Conservation (phyloP, 2,329 filamentous ascomycete genomes). For the Aphanocladium album region DNA sequence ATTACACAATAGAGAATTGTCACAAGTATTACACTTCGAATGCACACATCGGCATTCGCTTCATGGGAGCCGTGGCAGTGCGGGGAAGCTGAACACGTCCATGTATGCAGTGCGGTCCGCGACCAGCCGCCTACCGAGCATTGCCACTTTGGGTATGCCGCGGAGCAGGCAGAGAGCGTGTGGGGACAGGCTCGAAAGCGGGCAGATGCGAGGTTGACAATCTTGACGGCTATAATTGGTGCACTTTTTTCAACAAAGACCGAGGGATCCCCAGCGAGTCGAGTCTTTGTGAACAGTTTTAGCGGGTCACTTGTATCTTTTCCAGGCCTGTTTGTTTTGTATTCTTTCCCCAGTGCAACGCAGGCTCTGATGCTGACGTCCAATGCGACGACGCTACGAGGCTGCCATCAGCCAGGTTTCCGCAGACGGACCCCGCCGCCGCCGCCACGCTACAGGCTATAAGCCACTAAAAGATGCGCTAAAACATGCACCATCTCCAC, state of each 20-base stretch:
- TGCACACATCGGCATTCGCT: background rate
- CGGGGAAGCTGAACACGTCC: background rate
- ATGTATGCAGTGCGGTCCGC: background rate
- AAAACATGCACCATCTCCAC: background rate
- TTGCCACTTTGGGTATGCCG: slow-evolving; percentile 3
- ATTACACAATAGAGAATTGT: background rate
- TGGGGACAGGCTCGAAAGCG: background rate
- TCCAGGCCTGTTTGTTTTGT: background rate
- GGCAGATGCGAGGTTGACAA: background rate
- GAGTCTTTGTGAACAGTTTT: no score
- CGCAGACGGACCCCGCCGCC: background rate
- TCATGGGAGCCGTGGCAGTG: slow-evolving; percentile 1
- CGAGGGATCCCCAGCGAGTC: background rate
- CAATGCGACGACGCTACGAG: background rate
- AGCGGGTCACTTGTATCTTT: background rate
- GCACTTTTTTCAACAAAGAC: background rate
- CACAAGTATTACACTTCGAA: background rate
- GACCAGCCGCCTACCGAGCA: slow-evolving; percentile 1
- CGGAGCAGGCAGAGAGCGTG: background rate
- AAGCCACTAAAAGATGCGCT: background rate
- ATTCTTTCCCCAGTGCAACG: background rate
- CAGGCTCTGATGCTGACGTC: background rate
- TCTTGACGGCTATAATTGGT: background rate
- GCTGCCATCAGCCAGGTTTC: background rate
- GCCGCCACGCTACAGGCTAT: background rate